A percentile compares a stretch with the other conserved stretches of the same genome.
Conservation (phyloP, 306 rosid genomes). For the Rosa rugosa region DNA sequence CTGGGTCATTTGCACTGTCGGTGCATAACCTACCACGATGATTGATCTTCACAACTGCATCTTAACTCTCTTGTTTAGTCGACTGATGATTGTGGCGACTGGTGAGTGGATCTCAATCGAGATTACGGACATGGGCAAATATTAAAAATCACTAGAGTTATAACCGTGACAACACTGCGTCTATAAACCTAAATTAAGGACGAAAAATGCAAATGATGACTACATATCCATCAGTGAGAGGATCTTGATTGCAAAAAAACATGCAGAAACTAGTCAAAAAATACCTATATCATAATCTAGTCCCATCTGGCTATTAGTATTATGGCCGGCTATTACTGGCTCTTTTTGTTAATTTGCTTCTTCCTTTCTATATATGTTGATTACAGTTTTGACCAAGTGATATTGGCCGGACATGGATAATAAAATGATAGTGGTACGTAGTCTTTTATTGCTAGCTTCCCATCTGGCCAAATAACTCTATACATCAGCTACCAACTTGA, state of each 20-base stretch:
- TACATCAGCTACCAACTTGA: background rate
- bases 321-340: slow-evolving; percentile 41
- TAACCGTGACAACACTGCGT: background rate
- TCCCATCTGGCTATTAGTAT: slow-evolving; percentile 25
- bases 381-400: slow-evolving; percentile 16
- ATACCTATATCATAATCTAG: slow-evolving; percentile 17
- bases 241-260: slow-evolving; percentile 31
- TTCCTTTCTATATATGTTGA: slow-evolving; percentile 18
- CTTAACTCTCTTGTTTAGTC: too few relatives aligned
- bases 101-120: too few relatives aligned
- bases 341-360: slow-evolving; percentile 1
- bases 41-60: too few relatives aligned
- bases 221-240: background rate
- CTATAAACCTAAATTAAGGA: background rate
- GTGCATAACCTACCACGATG: too few relatives aligned
- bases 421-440: background rate
- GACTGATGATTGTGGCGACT: too few relatives aligned
- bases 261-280: slow-evolving; percentile 19
- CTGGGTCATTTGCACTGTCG: too few relatives aligned
- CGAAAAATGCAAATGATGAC: background rate
- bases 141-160: background rate
- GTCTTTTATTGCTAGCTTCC: background rate
- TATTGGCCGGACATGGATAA: slow-evolving; percentile 17
- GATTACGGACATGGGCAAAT: background rate
- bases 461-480: background rate